Evolutionary conservation across 2,329 filamentous ascomycete genomes (phyloP).

Genomic region (Ophiostoma pallidulum): DNA sequence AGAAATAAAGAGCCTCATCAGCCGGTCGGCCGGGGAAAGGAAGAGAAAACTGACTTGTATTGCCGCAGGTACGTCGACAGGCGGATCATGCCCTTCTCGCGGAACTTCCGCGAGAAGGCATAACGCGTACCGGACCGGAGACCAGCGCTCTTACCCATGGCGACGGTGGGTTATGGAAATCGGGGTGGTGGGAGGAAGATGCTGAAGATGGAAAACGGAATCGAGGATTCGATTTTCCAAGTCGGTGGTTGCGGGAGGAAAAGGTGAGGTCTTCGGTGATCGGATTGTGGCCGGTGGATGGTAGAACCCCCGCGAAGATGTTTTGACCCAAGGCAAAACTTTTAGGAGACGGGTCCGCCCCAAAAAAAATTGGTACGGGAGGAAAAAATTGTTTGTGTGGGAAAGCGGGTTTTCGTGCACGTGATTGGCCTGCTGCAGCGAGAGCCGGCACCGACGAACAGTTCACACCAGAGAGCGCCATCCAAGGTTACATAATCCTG

Average conservation of each 20-base stretch:
- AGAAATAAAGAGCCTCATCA: background rate
- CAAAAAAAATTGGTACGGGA: background rate
- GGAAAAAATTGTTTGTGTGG: slow-evolving; percentile 14
- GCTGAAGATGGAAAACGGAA: background rate
- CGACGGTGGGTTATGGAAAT: slow-evolving; percentile 24
- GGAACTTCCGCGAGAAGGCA: slow-evolving; percentile 91
- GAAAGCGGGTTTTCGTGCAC: slow-evolving; percentile 6
- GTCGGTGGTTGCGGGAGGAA: slow-evolving; percentile 5
- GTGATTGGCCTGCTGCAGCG: slow-evolving; percentile 7
- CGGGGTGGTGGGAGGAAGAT: background rate
- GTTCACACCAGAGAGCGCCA: too few species aligned
- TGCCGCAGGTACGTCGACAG: slow-evolving; percentile 90
- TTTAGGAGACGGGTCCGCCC: slow-evolving; percentile 12
- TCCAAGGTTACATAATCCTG: slow-evolving; percentile 3
- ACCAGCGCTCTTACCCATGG: slow-evolving; percentile 81
- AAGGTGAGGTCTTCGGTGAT: slow-evolving; percentile 4
- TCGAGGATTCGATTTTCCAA: slow-evolving; percentile 4
- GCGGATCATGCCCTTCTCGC: slow-evolving; percentile 88
- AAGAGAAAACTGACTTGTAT: slow-evolving; percentile 81
- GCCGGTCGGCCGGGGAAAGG: background rate
- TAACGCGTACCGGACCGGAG: slow-evolving; percentile 80
- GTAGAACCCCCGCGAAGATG: slow-evolving; percentile 11
- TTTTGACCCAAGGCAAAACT: slow-evolving; percentile 14
- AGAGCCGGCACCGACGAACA: background rate
- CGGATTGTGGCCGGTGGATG: background rate